Conservation (phyloP, 179 eudicot genomes). For the Beta lomatogona region DNA sequence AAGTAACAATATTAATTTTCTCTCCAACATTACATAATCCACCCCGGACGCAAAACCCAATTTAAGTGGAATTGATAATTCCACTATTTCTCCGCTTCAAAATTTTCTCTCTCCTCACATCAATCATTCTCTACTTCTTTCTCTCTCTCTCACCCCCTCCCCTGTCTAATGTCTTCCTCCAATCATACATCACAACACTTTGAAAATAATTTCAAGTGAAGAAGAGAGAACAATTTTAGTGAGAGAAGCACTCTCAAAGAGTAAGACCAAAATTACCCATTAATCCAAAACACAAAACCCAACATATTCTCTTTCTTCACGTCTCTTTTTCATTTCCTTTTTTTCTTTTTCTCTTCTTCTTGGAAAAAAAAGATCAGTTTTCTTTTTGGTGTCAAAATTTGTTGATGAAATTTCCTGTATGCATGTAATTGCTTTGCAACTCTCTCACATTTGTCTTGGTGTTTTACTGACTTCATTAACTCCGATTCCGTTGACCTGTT, state of each 20-base stretch:
- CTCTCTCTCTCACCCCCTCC: conserved; percentile 24
- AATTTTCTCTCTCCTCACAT: conserved; percentile 30
- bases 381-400: conserved; percentile 7
- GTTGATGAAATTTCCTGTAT: conserved; percentile 6
- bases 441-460: conserved; percentile 3
- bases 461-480: conserved; percentile 31
- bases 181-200: conserved; percentile 33
- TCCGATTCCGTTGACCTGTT: conserved; percentile 44
- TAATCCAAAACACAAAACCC: background rate
- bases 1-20: too few species aligned
- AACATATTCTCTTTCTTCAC: conserved; percentile 47
- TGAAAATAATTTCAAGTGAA: background rate
- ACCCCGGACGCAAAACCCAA: conserved; percentile 34
- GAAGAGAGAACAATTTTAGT: conserved; percentile 20
- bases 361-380: conserved; percentile 6
- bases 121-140: conserved; percentile 23
- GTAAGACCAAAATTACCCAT: background rate
- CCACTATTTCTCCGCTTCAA: conserved; percentile 24
- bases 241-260: conserved; percentile 25
- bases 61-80: conserved; percentile 35
- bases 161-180: conserved; percentile 29
- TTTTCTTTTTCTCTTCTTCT: background rate
- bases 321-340: conserved; percentile 33
- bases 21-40: too few species aligned
- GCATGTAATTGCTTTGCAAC: conserved; percentile 31